Percentiles rank a stretch among this genome's conserved stretches.
Evolutionary conservation across 1,284 basidiomycete genomes (phyloP).

Genomic region (Somion occarium): DNA sequence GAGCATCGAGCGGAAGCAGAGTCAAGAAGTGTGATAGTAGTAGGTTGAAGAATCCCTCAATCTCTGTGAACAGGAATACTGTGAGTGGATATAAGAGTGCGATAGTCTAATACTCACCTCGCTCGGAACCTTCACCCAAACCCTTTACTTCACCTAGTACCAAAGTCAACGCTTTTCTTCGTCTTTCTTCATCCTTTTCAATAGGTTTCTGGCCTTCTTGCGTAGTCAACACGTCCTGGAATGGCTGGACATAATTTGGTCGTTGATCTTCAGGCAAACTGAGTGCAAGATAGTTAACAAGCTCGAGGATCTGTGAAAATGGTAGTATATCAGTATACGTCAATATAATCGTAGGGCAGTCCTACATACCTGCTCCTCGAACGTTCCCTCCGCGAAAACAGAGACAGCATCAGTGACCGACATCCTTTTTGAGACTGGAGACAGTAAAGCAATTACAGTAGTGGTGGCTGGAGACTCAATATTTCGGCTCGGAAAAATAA

Average conservation of each 20-base stretch:
- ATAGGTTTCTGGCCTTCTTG: conserved; percentile 50
- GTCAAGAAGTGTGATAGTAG: conserved; percentile 65
- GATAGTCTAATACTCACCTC: conserved; percentile 42
- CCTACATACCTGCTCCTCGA: conserved; percentile 76
- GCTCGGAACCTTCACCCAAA: conserved; percentile 70
- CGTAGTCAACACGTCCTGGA: conserved; percentile 55
- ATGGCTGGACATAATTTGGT: conserved; percentile 56
- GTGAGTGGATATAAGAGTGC: neutral
- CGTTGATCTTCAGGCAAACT: conserved; percentile 67
- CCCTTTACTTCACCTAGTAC: conserved; percentile 59
- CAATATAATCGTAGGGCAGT: too few relatives aligned
- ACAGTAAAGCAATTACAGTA: neutral
- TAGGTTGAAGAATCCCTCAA: conserved; percentile 85
- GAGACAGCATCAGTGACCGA: conserved; percentile 68
- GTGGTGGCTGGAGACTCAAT: neutral
- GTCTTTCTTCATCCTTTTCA: conserved; percentile 47
- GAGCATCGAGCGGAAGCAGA: conserved; percentile 48
- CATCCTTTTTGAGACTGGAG: conserved; percentile 29
- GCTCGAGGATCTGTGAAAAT: conserved; percentile 58
- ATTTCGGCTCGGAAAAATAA: neutral
- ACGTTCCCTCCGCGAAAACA: conserved; percentile 85
- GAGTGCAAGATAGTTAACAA: conserved; percentile 73
- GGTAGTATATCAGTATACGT: too few relatives aligned
- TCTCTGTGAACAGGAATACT: conserved; percentile 43
- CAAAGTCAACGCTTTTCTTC: conserved; percentile 50